phyloP scores from a whole-genome alignment of 768 basidiomycete species.

The Coprinopsis marcescibilis region DNA sequence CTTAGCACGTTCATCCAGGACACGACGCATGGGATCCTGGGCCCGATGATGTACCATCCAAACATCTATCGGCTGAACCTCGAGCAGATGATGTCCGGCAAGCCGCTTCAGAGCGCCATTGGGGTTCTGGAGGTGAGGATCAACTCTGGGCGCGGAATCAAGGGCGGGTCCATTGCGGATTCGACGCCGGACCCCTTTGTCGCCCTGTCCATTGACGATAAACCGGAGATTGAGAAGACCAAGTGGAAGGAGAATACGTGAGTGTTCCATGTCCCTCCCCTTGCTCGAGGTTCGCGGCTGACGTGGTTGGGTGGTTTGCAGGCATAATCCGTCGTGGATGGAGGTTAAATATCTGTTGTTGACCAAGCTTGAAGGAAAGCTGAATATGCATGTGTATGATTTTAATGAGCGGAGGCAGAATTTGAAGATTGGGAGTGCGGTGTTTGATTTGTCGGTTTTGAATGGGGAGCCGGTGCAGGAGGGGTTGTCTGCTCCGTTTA shows the following conservation, averaged over 20 bases:
- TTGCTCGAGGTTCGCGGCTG: not conserved
- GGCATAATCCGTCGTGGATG: slow-evolving; percentile 87
- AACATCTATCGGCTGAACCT: slow-evolving; percentile 93
- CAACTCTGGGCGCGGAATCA: slow-evolving; percentile 76
- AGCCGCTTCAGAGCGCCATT: slow-evolving; percentile 85
- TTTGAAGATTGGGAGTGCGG: slow-evolving; percentile 65
- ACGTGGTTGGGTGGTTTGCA: slow-evolving; percentile 24
- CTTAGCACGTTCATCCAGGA: slow-evolving; percentile 86
- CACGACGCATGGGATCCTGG: slow-evolving; percentile 80
- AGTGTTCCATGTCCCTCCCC: not conserved
- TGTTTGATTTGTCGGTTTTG: slow-evolving; percentile 70
- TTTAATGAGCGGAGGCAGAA: slow-evolving; percentile 88
- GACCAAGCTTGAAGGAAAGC: slow-evolving; percentile 71
- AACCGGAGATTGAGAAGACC: slow-evolving; percentile 78
- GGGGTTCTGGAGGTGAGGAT: slow-evolving; percentile 91
- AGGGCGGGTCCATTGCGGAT: slow-evolving; percentile 82
- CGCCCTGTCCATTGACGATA: slow-evolving; percentile 70
- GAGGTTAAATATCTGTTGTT: slow-evolving; percentile 90
- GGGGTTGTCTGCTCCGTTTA: slow-evolving; percentile 53
- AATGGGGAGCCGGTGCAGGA: slow-evolving; percentile 81
- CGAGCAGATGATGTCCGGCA: slow-evolving; percentile 89
- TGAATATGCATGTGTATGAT: slow-evolving; percentile 72
- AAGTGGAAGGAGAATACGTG: slow-evolving; percentile 72
- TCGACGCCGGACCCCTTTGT: slow-evolving; percentile 93
- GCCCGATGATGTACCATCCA: slow-evolving; percentile 98